phyloP scores from a whole-genome alignment of 1,139 yeast genomes.

The Wickerhamomyces sp. region DNA sequence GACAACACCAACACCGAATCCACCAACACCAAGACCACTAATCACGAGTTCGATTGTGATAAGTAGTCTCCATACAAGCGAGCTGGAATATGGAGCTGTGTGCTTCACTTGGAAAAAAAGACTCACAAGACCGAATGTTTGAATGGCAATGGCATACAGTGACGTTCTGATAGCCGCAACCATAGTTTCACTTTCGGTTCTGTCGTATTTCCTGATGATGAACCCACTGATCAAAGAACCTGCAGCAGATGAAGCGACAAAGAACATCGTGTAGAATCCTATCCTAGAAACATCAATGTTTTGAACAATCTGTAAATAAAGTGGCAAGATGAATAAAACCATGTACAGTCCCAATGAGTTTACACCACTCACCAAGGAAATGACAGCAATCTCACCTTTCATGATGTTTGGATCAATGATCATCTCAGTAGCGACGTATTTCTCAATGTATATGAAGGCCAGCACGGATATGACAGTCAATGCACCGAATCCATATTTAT shows the following conservation, averaged over 20 bases:
- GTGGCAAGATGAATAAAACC: slow-evolving; percentile 46
- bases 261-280: slow-evolving; percentile 47
- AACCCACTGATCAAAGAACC: slow-evolving; percentile 62
- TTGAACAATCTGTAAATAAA: slow-evolving; percentile 48
- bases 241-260: slow-evolving; percentile 40
- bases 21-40: slow-evolving; percentile 39
- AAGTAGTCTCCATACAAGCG: slow-evolving; percentile 8
- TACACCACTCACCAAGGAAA: slow-evolving; percentile 51
- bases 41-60: slow-evolving; percentile 21
- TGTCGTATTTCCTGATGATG: slow-evolving; percentile 26
- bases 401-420: slow-evolving; percentile 49
- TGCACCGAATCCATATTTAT: slow-evolving; percentile 5
- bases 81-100: slow-evolving; percentile 7
- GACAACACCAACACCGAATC: slow-evolving; percentile 36
- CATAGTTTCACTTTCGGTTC: slow-evolving; percentile 17
- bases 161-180: slow-evolving; percentile 16
- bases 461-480: slow-evolving; percentile 9
- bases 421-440: slow-evolving; percentile 45
- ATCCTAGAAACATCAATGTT: slow-evolving; percentile 43
- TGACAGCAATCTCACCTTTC: slow-evolving; percentile 40
- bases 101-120: slow-evolving; percentile 14
- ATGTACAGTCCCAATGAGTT: slow-evolving; percentile 44
- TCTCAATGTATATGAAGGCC: slow-evolving; percentile 39
- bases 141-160: slow-evolving; percentile 19
- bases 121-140: slow-evolving; percentile 23